Base-by-base conservation (phyloP, 805 yeast genomes). In the Starmera caribaea region DNA sequence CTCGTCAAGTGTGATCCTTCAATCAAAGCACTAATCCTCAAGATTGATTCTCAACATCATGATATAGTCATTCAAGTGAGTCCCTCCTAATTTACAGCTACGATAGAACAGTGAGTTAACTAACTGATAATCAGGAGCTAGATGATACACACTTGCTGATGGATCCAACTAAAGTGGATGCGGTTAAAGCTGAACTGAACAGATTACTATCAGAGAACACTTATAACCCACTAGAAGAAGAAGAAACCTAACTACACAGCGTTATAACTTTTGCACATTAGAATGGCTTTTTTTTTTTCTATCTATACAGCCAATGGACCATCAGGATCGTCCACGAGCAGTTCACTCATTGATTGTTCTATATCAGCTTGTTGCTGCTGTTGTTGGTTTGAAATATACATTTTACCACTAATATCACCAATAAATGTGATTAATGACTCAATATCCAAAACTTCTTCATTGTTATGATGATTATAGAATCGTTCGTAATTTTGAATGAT, bases 61-160 rank as follows among this genome's bases (percentile, higher is more conserved):
- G 95, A 88, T 48, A 80, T 92, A 29, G 74, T 78, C 5, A 59
- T 77, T 16, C 79, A 75, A 41, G 65, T 60, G 34, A 17, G 60
- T 29, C 14, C n/a, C n/a, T n/a, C n/a, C n/a, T n/a, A n/a, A n/a
- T n/a, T n/a, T n/a, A n/a, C n/a, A n/a, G n/a, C n/a, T n/a, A n/a
- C n/a, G n/a, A n/a, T n/a, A n/a, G n/a, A 10, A 36, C 42, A 16
- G 16, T 16, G n/a, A 2, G 10, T 11, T 6, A 37, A 37, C 16
- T 29, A 16, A 31, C 41, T 30, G 2, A 57, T 61, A 61, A 58
- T n/a, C 78, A 81, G 59, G 97, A 92, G 50, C 69, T 90, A 33
- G 97, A 92, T 55, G 97, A 89, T 35, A 85, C 92, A 1, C 97
- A 92, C 59, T 61, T 90, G 15, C 66, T 92, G 44, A 81, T 90